A percentile compares a stretch with the other conserved stretches of the same genome.
Conservation (phyloP, 768 basidiomycete genomes). For the Austroboletus eburneus region DNA sequence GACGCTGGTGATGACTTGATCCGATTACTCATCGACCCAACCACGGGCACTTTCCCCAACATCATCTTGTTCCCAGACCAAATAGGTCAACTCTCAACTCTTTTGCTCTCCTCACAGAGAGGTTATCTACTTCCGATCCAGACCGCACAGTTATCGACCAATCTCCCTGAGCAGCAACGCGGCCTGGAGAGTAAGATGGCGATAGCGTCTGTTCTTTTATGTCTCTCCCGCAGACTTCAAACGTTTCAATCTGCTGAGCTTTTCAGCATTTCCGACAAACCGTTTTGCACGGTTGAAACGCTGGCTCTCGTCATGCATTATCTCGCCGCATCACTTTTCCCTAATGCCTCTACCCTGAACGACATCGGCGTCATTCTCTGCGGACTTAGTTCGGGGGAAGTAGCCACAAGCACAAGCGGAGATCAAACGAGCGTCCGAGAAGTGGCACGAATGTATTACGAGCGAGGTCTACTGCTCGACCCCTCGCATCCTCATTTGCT, state of each 20-base stretch:
- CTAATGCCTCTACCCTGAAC: conserved; percentile 44
- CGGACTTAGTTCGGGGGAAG: conserved; percentile 24
- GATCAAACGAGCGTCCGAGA: conserved; percentile 27
- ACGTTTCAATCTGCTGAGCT: conserved; percentile 21
- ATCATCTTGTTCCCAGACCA: conserved; percentile 41
- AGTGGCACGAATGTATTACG: conserved; percentile 43
- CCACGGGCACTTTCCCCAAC: conserved; percentile 38
- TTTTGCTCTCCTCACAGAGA: conserved; percentile 35
- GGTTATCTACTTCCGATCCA: conserved; percentile 35
- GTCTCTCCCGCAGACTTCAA: conserved; percentile 45
- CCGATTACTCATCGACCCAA: conserved; percentile 30
- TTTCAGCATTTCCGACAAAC: conserved; percentile 23
- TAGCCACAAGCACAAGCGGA: conserved; percentile 16
- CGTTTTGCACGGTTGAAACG: conserved; percentile 32
- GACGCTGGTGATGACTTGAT: conserved; percentile 32
- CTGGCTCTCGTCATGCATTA: conserved; percentile 46
- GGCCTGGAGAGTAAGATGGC: conserved; percentile 27
- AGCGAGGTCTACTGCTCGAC: conserved; percentile 41
- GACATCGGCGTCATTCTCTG: conserved; percentile 49
- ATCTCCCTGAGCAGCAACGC: conserved; percentile 26
- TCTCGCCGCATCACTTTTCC: conserved; percentile 41
- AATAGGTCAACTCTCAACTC: conserved; percentile 30
- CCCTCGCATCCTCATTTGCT: conserved; percentile 46
- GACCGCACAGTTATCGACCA: conserved; percentile 15
- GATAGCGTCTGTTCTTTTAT: conserved; percentile 40